phyloP scores from a whole-genome alignment of 2,329 filamentous ascomycete species.

The Microascus cirrosus region DNA sequence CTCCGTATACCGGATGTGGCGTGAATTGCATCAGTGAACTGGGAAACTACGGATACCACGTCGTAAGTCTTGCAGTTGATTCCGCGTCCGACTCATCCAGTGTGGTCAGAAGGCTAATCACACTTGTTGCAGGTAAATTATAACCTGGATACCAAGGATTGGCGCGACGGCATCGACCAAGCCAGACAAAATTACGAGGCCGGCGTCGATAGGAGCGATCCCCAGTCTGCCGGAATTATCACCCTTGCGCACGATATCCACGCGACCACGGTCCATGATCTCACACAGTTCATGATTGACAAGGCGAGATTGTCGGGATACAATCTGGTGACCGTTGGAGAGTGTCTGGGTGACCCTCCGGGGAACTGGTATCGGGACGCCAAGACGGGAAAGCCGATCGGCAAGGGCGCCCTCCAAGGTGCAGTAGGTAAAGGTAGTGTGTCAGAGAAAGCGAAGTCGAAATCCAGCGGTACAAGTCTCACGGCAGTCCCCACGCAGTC shows the following conservation, averaged over 20 bases:
- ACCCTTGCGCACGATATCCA: conserved; percentile 43
- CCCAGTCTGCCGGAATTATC: conserved; percentile 27
- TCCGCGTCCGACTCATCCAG: no score
- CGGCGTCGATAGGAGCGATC: conserved; percentile 25
- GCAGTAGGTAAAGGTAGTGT: background rate
- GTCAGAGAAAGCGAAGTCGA: background rate
- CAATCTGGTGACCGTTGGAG: conserved; percentile 16
- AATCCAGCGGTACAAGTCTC: background rate
- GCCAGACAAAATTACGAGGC: conserved; percentile 35
- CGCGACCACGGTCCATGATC: conserved; percentile 28
- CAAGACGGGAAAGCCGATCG: background rate
- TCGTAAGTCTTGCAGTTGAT: conserved; percentile 18
- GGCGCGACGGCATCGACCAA: conserved; percentile 35
- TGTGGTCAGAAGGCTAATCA: background rate
- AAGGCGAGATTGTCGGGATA: conserved; percentile 6
- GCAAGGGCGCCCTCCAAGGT: background rate
- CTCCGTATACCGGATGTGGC: conserved; percentile 32
- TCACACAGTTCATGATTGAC: conserved; percentile 16
- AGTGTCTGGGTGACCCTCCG: conserved; percentile 41
- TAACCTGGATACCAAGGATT: conserved; percentile 52
- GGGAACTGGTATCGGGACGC: conserved; percentile 37
- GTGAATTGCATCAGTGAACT: conserved; percentile 19
- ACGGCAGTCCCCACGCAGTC: background rate
- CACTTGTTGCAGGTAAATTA: conserved; percentile 22
- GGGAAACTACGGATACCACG: conserved; percentile 37